Evolutionary conservation across 2,329 filamentous ascomycete species (phyloP).

Genomic region (Cercospora nicotianae): DNA sequence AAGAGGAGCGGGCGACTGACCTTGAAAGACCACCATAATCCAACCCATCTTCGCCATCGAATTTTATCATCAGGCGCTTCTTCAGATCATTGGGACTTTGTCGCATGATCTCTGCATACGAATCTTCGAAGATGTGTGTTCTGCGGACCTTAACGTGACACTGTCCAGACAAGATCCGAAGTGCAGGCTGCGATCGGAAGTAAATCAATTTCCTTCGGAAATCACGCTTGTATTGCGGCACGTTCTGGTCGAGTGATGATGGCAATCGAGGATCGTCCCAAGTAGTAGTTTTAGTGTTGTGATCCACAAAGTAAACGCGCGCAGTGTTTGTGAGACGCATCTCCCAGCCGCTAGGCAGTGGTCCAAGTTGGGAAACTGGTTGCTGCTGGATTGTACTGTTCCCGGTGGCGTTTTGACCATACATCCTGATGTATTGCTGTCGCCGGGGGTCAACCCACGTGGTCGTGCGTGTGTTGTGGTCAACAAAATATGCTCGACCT

Average conservation of each 20-base stretch:
- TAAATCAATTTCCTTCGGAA: slow-evolving; percentile 98
- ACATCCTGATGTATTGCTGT: slow-evolving; percentile 98
- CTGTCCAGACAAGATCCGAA: slow-evolving; percentile 92
- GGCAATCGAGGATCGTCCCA: slow-evolving; percentile 97
- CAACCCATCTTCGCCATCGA: slow-evolving; percentile 95
- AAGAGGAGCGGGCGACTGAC: slow-evolving; percentile 43
- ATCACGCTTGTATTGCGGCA: slow-evolving; percentile 98
- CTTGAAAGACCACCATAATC: slow-evolving; percentile 95
- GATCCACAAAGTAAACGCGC: slow-evolving; percentile 96
- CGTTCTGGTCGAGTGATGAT: slow-evolving; percentile 94
- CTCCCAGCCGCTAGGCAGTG: slow-evolving; percentile 96
- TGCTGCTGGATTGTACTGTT: slow-evolving; percentile 93
- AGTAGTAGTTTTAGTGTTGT: slow-evolving; percentile 99
- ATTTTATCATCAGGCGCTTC: slow-evolving; percentile 99
- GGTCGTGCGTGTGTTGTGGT: slow-evolving; percentile 96
- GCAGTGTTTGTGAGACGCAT: slow-evolving; percentile 99
- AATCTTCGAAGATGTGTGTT: slow-evolving; percentile 97
- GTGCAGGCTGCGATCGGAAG: slow-evolving; percentile 95
- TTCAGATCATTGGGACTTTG: slow-evolving; percentile 95
- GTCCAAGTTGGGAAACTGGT: slow-evolving; percentile 93
- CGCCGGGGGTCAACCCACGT: slow-evolving; percentile 97
- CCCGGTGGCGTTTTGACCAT: slow-evolving; percentile 75
- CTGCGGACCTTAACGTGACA: slow-evolving; percentile 97
- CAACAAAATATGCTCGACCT: slow-evolving; percentile 93
- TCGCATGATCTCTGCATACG: slow-evolving; percentile 96